phyloP scores from a whole-genome alignment of 2,329 filamentous ascomycete species.

The Tolypocladium sp. region DNA sequence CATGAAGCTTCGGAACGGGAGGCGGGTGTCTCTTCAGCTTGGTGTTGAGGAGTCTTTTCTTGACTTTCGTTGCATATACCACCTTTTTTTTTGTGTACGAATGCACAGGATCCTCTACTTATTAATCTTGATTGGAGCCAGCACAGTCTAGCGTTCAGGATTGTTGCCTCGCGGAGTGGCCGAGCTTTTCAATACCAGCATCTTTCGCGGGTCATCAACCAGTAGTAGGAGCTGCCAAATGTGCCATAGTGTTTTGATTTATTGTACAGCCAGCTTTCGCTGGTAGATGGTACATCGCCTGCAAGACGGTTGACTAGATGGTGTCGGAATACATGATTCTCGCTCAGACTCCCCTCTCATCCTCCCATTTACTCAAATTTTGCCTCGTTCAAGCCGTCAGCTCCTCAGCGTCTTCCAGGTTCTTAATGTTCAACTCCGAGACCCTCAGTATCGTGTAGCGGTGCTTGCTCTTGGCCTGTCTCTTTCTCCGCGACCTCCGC shows the following conservation, averaged over 20 bases:
- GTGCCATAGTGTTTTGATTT: not conserved
- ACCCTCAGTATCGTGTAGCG: slow-evolving; percentile 79
- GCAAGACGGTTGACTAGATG: not conserved
- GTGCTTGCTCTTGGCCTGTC: slow-evolving; percentile 81
- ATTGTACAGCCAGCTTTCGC: slow-evolving; percentile 6
- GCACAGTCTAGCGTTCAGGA: slow-evolving; percentile 7
- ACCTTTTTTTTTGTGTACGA: slow-evolving; percentile 12
- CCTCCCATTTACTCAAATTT: not conserved
- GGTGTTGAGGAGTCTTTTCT: slow-evolving; percentile 20
- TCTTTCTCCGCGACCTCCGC: slow-evolving; percentile 63
- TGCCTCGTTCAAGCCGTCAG: not conserved
- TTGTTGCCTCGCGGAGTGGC: not conserved
- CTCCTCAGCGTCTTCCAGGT: slow-evolving; percentile 28
- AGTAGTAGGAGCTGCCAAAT: not conserved
- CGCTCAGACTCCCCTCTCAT: not conserved
- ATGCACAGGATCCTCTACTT: not conserved
- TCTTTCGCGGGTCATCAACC: not conserved
- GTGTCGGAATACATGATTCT: not conserved
- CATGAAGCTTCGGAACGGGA: slow-evolving; percentile 2
- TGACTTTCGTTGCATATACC: slow-evolving; percentile 14
- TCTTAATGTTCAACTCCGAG: slow-evolving; percentile 64
- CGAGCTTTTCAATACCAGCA: not conserved
- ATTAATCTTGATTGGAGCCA: slow-evolving; percentile 1
- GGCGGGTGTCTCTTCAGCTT: slow-evolving; percentile 15
- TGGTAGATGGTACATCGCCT: slow-evolving; percentile 1